Conservation (phyloP, 1,139 yeast genomes). For the Eremothecium coryli region DNA sequence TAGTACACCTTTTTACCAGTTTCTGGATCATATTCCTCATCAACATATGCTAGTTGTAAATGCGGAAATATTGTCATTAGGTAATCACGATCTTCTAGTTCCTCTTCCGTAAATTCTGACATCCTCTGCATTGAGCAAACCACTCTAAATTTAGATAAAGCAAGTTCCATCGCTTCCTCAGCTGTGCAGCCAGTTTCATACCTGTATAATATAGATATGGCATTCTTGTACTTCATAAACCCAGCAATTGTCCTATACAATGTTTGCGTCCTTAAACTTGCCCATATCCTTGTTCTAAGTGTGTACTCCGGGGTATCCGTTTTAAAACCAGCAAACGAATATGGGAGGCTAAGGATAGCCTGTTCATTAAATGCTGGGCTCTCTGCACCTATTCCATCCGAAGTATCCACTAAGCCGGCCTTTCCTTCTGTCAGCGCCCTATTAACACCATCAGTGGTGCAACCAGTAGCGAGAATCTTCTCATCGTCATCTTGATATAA, state of each 20-base stretch:
- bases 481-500: slow-evolving; percentile 3
- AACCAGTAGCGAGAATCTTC: too few relatives aligned
- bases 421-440: not conserved
- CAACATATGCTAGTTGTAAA: slow-evolving; percentile 62
- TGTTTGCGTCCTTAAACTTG: slow-evolving; percentile 65
- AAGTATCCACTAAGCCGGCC: not conserved
- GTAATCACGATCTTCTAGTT: slow-evolving; percentile 60
- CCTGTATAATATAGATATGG: slow-evolving; percentile 59
- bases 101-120: slow-evolving; percentile 55
- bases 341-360: slow-evolving; percentile 4
- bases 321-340: slow-evolving; percentile 56
- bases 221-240: slow-evolving; percentile 71
- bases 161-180: slow-evolving; percentile 56
- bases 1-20: slow-evolving; percentile 57
- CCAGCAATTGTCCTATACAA: slow-evolving; percentile 68
- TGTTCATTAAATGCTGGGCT: not conserved
- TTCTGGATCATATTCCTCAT: slow-evolving; percentile 51
- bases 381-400: not conserved
- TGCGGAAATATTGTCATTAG: slow-evolving; percentile 66
- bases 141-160: slow-evolving; percentile 64
- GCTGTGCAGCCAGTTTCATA: slow-evolving; percentile 64
- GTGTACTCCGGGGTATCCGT: slow-evolving; percentile 70
- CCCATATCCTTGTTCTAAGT: slow-evolving; percentile 70
- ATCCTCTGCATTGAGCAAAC: slow-evolving; percentile 70
- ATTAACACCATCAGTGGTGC: too few relatives aligned